phyloP scores from a whole-genome alignment of 306 rosid species.

The Ormosia semicastrata region DNA sequence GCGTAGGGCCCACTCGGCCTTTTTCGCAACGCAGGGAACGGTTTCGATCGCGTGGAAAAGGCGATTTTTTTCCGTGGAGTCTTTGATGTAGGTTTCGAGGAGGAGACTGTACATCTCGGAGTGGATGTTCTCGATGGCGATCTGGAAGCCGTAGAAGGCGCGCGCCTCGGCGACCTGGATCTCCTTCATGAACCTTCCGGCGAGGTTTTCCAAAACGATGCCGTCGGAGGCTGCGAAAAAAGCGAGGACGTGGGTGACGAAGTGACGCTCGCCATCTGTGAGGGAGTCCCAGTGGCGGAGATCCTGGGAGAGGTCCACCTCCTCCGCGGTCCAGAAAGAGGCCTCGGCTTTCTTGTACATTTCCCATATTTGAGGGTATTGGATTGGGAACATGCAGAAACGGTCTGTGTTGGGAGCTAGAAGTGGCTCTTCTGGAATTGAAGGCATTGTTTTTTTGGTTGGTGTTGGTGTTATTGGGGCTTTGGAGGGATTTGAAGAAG shows the following conservation, averaged over 20 bases:
- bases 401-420: conserved; percentile 74
- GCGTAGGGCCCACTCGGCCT: conserved; percentile 70
- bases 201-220: conserved; percentile 82
- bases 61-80: conserved; percentile 51
- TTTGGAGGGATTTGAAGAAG: too few species aligned
- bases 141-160: conserved; percentile 90
- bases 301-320: conserved; percentile 76
- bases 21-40: conserved; percentile 62
- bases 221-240: conserved; percentile 95
- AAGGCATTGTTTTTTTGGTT: conserved; percentile 48
- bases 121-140: conserved; percentile 86
- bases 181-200: conserved; percentile 84
- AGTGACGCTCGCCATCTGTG: conserved; percentile 68
- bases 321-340: conserved; percentile 91
- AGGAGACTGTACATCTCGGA: conserved; percentile 89
- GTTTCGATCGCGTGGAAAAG: conserved; percentile 67
- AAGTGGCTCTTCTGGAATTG: conserved; percentile 70
- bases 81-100: conserved; percentile 70
- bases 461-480: neutral
- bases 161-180: conserved; percentile 80
- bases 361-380: conserved; percentile 86
- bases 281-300: conserved; percentile 56
- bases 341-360: conserved; percentile 97
- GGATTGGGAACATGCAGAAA: conserved; percentile 91
- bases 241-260: conserved; percentile 73